Base-by-base conservation (phyloP, 257 asterid species). In the Solanum gandarillasii region DNA sequence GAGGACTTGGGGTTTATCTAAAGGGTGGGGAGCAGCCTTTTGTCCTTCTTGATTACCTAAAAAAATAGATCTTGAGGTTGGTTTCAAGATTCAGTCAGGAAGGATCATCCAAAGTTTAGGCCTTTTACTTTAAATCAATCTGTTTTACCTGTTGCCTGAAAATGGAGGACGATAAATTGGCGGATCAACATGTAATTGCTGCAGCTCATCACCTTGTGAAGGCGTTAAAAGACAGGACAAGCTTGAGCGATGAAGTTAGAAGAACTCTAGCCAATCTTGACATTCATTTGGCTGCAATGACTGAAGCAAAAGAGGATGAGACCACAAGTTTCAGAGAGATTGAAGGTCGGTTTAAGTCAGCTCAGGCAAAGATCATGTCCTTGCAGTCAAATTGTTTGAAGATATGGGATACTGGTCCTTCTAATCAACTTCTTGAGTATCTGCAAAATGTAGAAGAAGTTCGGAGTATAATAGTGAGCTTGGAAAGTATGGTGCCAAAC, bases 121-220 rank as follows among this genome's bases (percentile, higher is more conserved):
- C 20, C 29, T 31, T 81, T 48, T 3, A 81, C 41, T 48, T 29
- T 14, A 43, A 46, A 27, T 4, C 65, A 25, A 79, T 5, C 65
- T 79, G 84, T 4, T 43, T 21, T 29, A 46, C 67, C 18, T 81
- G 32, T 82, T 29, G 31, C 71, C 86, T 31, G 58, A 85, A 31
- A 43, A 92, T 93, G 95, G 94, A 68, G 74, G 89, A 85, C 65
- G 16, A 36, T 35, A 88, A 70, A 58, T 29, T 84, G 6, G 87
- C 18, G 2, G 93, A 93, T 72, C 91, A 87, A 34, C 95, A 94
- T 35, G 72, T 94, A 65, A 89, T 92, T 79, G 93, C 93, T 16
- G 98, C 95, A 32, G 93, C 93, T 48, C 88, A 91, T 78, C 98
- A 94, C 90, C 90, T 93, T 87, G 87, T 93, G 79, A 94, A 91